Evolutionary conservation across 106 monocot species (phyloP).

Genomic region (Dioscorea zingiberensis): DNA sequence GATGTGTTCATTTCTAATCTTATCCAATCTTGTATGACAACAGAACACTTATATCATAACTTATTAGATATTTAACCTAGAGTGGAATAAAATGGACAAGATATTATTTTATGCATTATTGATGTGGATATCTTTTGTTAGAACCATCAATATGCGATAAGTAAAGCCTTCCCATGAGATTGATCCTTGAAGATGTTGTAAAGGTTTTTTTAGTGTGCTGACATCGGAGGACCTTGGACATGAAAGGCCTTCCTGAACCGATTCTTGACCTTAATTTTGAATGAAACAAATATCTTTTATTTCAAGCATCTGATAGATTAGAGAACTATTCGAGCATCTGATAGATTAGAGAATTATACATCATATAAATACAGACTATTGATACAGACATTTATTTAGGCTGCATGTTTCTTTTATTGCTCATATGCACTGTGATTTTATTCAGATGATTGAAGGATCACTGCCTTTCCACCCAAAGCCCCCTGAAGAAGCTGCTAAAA

Average conservation of each 20-base stretch:
- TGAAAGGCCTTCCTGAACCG: background rate
- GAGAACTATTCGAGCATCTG: background rate
- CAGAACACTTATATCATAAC: too few species aligned
- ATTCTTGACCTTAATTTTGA: background rate
- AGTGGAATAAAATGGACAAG: too few species aligned
- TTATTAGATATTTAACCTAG: too few species aligned
- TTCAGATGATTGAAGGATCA: constrained; percentile 86
- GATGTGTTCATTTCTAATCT: too few species aligned
- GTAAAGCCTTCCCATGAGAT: too few species aligned
- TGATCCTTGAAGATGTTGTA: too few species aligned
- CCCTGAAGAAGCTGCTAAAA: constrained; percentile 51
- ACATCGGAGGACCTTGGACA: too few species aligned
- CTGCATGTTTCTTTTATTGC: background rate
- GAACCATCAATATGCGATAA: too few species aligned
- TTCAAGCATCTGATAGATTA: background rate
- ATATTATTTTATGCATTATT: too few species aligned
- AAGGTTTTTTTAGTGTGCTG: too few species aligned
- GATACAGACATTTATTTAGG: background rate
- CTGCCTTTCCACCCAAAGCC: constrained; percentile 70
- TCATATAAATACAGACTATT: background rate
- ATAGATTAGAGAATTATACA: background rate
- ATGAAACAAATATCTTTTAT: background rate
- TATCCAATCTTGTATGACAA: too few species aligned
- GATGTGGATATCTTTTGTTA: too few species aligned
- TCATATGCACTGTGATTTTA: background rate